Base-by-base conservation (phyloP, 176 grass and related monocot species). In the Oryza australiensis region DNA sequence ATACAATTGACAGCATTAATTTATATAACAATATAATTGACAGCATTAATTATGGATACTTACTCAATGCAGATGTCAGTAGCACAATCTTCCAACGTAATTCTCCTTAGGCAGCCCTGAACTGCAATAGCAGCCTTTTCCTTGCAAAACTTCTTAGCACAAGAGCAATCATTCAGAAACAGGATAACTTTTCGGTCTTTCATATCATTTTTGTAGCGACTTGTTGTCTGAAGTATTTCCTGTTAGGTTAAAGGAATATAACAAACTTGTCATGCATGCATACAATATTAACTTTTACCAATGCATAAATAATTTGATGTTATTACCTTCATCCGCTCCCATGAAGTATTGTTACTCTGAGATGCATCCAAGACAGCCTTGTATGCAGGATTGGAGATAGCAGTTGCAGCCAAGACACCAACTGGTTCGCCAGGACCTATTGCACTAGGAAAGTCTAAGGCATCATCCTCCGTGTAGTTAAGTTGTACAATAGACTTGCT, bases 321-420 rank as follows among this genome's bases (percentile, higher is more conserved):
- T 77, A 72, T 67, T 83, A 98, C 95, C 88, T 98, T 98, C 95
- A 98, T 98, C 13, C 79, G 76, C 65, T 94, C 95, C 95, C 95
- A 98, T 32, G 95, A 98, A 49, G 95, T 92, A 81, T 98, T 98
- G 85, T 95, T 98, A 81, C 90, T 95, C 69, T 91, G 92, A 38
- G 95, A 98, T 26, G 95, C 84, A 78, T 98, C 95, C 59, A 98
- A 80, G 9, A 98, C 95, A 72, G 92, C 93, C 64, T 85, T 95
- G 70, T 98, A 98, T 69, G 95, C 92, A 22, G 88, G 92, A 12
- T 91, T 93, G 3, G 92, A 98, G 49, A 98, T 98, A 83, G 95
- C 93, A 26, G 95, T 98, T 40, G 92, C 95, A 62, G 95, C 93
- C 79, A 98, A 94, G 23, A 91, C 95, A 40, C 95, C 95, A 62